These are phyloP conservation scores for Termitomyces sp. DNA, from an alignment of 1,284 basidiomycete species.

Conservation along the genomic window DNA sequence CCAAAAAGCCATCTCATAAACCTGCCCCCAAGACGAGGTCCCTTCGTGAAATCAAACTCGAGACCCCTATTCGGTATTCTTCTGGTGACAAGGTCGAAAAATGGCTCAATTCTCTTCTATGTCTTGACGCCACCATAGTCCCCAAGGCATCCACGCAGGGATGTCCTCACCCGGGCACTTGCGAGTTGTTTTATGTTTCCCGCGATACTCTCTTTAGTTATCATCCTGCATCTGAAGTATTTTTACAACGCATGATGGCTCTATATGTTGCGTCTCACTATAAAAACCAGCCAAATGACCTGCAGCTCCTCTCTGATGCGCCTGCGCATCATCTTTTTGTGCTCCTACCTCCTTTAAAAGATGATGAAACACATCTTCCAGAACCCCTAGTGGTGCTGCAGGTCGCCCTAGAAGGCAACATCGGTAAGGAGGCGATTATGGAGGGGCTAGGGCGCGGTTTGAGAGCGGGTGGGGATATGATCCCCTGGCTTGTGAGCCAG, in stretches of 20 bases:
- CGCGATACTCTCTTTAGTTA: conserved; percentile 96
- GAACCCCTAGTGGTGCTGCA: conserved; percentile 95
- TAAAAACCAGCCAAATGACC: conserved; percentile 98
- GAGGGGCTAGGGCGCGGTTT: conserved; percentile 79
- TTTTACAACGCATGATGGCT: conserved; percentile 98
- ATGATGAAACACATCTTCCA: conserved; percentile 81
- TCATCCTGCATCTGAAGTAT: conserved; percentile 94
- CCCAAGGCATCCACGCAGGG: conserved; percentile 63
- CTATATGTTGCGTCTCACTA: conserved; percentile 97
- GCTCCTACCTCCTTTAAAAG: conserved; percentile 84
- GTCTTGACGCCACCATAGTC: conserved; percentile 86
- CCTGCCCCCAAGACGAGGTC: conserved; percentile 68
- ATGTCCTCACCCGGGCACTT: conserved; percentile 89
- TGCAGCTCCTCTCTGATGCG: conserved; percentile 95
- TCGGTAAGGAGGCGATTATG: conserved; percentile 83
- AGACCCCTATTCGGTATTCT: conserved; percentile 92
- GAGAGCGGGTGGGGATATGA: conserved; percentile 91
- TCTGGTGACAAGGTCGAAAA: conserved; percentile 87
- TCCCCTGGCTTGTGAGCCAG: conserved; percentile 94
- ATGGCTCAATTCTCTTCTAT: conserved; percentile 91
- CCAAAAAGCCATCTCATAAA: conserved; percentile 47
- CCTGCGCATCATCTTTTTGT: conserved; percentile 98
- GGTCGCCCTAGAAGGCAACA: conserved; percentile 94
- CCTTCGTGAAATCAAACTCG: conserved; percentile 91
- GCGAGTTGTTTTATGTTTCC: conserved; percentile 94